Base-by-base conservation (phyloP, 305 asterid species). In the Coffea humblotiana region DNA sequence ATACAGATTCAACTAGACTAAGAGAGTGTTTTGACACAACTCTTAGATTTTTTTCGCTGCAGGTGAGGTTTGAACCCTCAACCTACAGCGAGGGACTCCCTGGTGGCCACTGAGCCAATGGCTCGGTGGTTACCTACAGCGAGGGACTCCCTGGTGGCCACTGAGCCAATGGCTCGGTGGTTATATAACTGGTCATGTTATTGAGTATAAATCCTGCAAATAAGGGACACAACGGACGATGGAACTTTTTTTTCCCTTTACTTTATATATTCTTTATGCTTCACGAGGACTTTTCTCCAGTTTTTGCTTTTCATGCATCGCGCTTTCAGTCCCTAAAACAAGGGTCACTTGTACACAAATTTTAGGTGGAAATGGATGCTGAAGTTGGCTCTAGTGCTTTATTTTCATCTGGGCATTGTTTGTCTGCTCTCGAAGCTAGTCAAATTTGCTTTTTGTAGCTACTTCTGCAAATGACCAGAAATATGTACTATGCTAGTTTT, bases 151-250 rank as follows among this genome's bases (percentile, higher is more conserved):
- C n/a, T n/a, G n/a, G n/a, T n/a, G n/a, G n/a, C n/a, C n/a, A n/a
- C n/a, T n/a, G n/a, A n/a, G n/a, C n/a, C n/a, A n/a, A n/a, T n/a
- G n/a, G n/a, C n/a, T n/a, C n/a, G n/a, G n/a, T n/a, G n/a, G n/a
- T n/a, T n/a, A 29, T 72, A 75, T 40, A 77, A 25, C 70, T 29
- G 49, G 72, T 48, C 40, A 61, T 76, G 72, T 67, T 63, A 71
- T 76, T 40, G 79, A 83, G 89, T 82, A 82, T 83, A 71, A 81
- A 72, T 77, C 91, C 88, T 83, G 89, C 90, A 84, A 84, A 87
- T 84, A 87, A 66, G 92, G 92, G 89, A 85, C 92, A 87, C 93
- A 84, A 65, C 60, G 82, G 76, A 79, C 92, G 88, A 91, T 82
- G 90, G 80, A 84, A 74, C 69, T 70, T 77, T 82, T 88, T 80